Conservation (phyloP, 164 flowering plant species). For the Berberis thunbergii region DNA sequence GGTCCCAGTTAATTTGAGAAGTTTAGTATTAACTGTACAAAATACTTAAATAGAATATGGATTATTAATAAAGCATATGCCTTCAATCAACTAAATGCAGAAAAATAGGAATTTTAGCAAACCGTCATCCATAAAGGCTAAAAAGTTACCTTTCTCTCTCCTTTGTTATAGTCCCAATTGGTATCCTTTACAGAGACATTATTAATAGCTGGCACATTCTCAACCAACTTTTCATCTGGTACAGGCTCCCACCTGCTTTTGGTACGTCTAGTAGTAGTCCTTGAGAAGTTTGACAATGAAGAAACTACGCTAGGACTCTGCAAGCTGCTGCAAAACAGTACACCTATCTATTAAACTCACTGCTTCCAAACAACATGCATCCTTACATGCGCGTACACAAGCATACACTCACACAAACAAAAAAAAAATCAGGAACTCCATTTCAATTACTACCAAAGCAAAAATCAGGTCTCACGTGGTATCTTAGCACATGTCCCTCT, state of each 20-base stretch:
- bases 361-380: neutral
- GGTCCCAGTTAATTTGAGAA: no score
- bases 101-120: no score
- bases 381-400: neutral
- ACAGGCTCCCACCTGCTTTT: slow-evolving; percentile 99
- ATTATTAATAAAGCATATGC: no score
- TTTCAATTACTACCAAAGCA: neutral
- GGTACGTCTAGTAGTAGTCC: slow-evolving; percentile 69
- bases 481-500: no score
- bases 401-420: neutral
- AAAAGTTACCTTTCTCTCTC: slow-evolving; percentile 20
- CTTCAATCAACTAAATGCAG: no score
- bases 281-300: slow-evolving; percentile 40
- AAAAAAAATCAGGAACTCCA: neutral
- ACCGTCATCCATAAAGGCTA: neutral
- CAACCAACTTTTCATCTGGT: slow-evolving; percentile 54
- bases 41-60: no score
- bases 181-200: slow-evolving; percentile 32
- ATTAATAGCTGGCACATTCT: slow-evolving; percentile 28
- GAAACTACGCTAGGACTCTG: slow-evolving; percentile 25
- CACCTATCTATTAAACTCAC: neutral
- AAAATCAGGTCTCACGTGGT: no score
- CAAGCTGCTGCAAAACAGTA: slow-evolving; percentile 22
- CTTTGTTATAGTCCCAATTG: slow-evolving; percentile 38
- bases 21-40: no score